phyloP scores from a whole-genome alignment of 495 filamentous ascomycete species.

The Immersiella caudata region DNA sequence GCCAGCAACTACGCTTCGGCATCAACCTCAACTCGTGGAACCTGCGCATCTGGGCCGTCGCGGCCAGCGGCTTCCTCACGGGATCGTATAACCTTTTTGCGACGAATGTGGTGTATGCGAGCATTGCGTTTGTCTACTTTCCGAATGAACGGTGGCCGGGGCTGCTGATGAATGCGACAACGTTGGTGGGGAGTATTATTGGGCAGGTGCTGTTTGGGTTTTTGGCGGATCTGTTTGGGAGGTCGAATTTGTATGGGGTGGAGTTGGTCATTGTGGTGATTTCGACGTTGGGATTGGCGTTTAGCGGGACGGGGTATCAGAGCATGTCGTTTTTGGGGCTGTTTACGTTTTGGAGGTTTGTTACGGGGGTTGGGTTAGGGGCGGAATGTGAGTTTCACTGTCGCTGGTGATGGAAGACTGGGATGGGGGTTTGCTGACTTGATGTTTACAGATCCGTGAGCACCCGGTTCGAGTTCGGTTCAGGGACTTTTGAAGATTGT shows the following conservation, averaged over 20 bases:
- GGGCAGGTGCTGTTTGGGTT: conserved; percentile 77
- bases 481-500: conserved; percentile 63
- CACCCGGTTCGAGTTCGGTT: conserved; percentile 63
- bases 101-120: conserved; percentile 65
- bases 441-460: neutral
- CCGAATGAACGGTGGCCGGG: conserved; percentile 37
- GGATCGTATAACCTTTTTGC: conserved; percentile 67
- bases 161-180: conserved; percentile 61
- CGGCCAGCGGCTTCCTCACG: conserved; percentile 68
- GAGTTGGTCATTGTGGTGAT: conserved; percentile 79
- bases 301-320: conserved; percentile 59
- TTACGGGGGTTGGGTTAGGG: conserved; percentile 37
- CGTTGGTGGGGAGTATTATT: conserved; percentile 53
- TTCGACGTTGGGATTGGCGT: conserved; percentile 68
- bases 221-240: conserved; percentile 72
- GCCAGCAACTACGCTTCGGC: conserved; percentile 41
- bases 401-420: neutral
- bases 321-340: conserved; percentile 41
- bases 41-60: conserved; percentile 54
- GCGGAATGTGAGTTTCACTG: neutral
- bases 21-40: conserved; percentile 46
- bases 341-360: conserved; percentile 43
- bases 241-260: conserved; percentile 77
- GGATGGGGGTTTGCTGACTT: neutral
- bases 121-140: conserved; percentile 67